Conservation (phyloP, 2,329 filamentous ascomycete species). For the Aspergillus pseudoglaucus region DNA sequence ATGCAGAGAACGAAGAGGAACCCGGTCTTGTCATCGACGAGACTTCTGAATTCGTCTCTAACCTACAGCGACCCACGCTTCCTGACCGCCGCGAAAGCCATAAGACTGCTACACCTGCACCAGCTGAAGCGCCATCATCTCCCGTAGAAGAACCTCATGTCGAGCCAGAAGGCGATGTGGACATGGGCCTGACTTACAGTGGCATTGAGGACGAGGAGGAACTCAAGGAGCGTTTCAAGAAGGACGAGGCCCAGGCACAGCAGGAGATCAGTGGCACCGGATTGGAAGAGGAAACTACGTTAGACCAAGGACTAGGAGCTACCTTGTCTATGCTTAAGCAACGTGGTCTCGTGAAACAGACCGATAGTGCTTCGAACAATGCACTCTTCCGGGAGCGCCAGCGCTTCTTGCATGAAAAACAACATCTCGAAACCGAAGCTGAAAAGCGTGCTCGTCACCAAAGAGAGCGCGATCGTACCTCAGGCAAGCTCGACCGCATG, state of each 20-base stretch:
- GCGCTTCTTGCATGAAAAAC: conserved; percentile 72
- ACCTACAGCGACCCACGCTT: conserved; percentile 62
- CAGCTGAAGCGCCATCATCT: conserved; percentile 25
- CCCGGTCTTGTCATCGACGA: conserved; percentile 86
- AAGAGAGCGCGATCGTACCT: conserved; percentile 80
- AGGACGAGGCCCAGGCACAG: conserved; percentile 38
- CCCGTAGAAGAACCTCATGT: conserved; percentile 12
- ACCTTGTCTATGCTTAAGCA: conserved; percentile 77
- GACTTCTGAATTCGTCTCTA: conserved; percentile 88
- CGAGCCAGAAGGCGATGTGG: conserved; percentile 46
- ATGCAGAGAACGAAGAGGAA: conserved; percentile 47
- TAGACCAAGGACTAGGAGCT: conserved; percentile 72
- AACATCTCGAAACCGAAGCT: conserved; percentile 68
- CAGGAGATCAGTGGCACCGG: conserved; percentile 56
- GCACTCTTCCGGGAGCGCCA: conserved; percentile 63
- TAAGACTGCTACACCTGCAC: conserved; percentile 29
- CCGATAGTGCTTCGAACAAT: conserved; percentile 58
- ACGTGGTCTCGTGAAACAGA: conserved; percentile 68
- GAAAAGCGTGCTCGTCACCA: conserved; percentile 73
- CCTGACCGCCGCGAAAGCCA: conserved; percentile 45
- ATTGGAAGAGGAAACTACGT: conserved; percentile 75
- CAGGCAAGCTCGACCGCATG: conserved; percentile 79
- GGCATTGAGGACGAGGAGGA: conserved; percentile 47
- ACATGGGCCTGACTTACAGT: conserved; percentile 49
- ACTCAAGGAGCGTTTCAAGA: conserved; percentile 44